A percentile compares a stretch with the other conserved stretches of the same genome.
Evolutionary conservation across 2,329 filamentous ascomycete genomes (phyloP).

Genomic region (Trichoderma gracile): DNA sequence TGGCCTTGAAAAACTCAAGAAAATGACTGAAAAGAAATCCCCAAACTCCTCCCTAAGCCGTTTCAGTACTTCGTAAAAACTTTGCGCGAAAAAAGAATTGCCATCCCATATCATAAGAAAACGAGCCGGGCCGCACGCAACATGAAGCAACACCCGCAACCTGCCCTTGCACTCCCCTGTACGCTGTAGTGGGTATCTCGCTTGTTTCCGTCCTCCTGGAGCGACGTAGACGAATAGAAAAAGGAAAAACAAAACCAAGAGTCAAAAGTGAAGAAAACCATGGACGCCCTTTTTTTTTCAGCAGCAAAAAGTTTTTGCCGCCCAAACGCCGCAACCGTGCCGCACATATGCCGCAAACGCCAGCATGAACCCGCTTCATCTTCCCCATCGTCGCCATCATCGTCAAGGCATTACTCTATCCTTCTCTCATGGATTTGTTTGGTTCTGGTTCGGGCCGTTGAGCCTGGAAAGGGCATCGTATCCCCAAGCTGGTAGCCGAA

Average conservation of each 20-base stretch:
- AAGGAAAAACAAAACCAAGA: neutral
- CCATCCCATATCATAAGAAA: neutral
- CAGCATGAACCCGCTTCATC: neutral
- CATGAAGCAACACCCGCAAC: neutral
- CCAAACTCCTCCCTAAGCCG: neutral
- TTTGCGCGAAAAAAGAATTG: neutral
- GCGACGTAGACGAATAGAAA: neutral
- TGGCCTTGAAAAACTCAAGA: no score
- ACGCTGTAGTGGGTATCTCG: conserved; percentile 3
- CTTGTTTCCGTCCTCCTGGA: neutral
- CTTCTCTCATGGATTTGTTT: neutral
- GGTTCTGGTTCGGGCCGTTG: neutral
- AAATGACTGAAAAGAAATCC: neutral
- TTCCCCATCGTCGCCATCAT: neutral
- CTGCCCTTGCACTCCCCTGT: neutral
- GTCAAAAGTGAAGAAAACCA: neutral
- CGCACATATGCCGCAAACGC: conserved; percentile 21
- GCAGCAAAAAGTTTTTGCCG: neutral
- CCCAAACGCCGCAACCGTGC: conserved; percentile 10
- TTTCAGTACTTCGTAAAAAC: neutral
- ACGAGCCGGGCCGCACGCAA: neutral
- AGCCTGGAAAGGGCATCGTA: conserved; percentile 28
- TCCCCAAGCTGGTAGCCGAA: conserved; percentile 39
- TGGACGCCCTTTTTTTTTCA: neutral
- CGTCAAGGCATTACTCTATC: neutral